Evolutionary conservation across 805 yeast species (phyloP).

Genomic region (Candida awuae): DNA sequence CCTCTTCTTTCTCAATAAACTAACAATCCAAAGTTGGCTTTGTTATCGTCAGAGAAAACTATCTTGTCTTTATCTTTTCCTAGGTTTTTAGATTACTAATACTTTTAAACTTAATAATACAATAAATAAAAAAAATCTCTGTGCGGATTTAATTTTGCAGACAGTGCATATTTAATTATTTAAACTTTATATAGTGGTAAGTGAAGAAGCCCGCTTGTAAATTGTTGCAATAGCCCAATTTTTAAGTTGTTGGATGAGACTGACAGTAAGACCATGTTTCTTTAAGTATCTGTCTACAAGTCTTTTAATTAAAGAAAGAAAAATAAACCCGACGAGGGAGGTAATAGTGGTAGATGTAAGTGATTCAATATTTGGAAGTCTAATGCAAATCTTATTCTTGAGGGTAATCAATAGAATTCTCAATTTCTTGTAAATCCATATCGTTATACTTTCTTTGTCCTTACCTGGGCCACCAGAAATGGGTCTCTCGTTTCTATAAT

Average conservation of each 20-base stretch:
- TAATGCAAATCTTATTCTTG: background rate
- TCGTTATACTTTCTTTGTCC: background rate
- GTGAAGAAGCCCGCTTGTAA: background rate
- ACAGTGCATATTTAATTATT: too few relatives aligned
- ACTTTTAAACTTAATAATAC: too few relatives aligned
- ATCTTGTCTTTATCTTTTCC: background rate
- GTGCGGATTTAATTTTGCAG: too few relatives aligned
- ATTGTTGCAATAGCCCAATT: background rate
- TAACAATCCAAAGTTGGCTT: too few relatives aligned
- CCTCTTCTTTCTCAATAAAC: too few relatives aligned
- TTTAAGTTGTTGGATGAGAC: background rate
- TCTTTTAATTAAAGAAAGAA: slow-evolving; percentile 2
- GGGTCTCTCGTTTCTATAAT: background rate
- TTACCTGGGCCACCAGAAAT: background rate
- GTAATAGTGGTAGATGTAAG: background rate
- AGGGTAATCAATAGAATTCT: background rate
- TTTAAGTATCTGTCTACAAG: slow-evolving; percentile 1
- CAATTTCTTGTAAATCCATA: slow-evolving; percentile 5
- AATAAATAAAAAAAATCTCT: too few relatives aligned
- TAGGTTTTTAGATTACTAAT: background rate
- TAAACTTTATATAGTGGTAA: background rate
- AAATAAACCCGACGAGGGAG: background rate
- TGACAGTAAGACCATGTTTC: background rate
- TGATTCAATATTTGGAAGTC: background rate
- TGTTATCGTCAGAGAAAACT: background rate